Evolutionary conservation across 164 flowering plant genomes (phyloP), one percentile per base, ranked within the genome.

Genomic region (Stephania yunnanensis): DNA sequence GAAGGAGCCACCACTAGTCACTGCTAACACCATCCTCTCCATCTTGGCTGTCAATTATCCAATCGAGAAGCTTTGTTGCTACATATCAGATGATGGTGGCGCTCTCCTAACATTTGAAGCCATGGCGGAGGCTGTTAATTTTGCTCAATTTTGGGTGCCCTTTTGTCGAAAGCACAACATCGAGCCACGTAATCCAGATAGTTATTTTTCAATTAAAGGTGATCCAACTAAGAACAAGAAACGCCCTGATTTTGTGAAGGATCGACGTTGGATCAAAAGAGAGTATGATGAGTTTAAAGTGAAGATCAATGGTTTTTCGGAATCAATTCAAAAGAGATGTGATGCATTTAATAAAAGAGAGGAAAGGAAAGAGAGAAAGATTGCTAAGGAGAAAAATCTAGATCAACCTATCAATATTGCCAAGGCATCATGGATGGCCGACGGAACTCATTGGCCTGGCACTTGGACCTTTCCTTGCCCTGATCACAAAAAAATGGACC

Each of bases 31-130:
- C 55, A 90, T 94, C 20, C 85, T 94, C 8, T 94, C 98, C 0
- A 92, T 94, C 46, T 86, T 94, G 46, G 95, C 98, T 10, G 91
- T 90, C 71, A 94, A 94, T 58, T 94, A 94, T 72, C 98, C 98
- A 9, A 94, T 91, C 58, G 94, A 94, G 69, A 92, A 91, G 84
- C 92, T 92, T 7, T 79, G 97, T 4, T 94, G 97, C 70, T 94
- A 94, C 72, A 88, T 94, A 17, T 94, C 98, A 46, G 98, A 94
- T 80, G 98, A 94, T 83, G 97, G 97, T 36, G 95, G 98, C n/a
- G 88, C 98, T 1, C 90, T 94, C 15, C 84, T 94, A 29, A 94
- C 98, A 53, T 94, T 94, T 77, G 98, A 92, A 84, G 94, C 97
- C 61, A 88, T 89, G 91, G 94, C 97, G 0, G 97, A 92, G 76